A percentile compares a stretch with the other conserved stretches of the same genome.
Evolutionary conservation across 2,329 filamentous ascomycete genomes (phyloP).

Genomic region (Claviceps sp.): DNA sequence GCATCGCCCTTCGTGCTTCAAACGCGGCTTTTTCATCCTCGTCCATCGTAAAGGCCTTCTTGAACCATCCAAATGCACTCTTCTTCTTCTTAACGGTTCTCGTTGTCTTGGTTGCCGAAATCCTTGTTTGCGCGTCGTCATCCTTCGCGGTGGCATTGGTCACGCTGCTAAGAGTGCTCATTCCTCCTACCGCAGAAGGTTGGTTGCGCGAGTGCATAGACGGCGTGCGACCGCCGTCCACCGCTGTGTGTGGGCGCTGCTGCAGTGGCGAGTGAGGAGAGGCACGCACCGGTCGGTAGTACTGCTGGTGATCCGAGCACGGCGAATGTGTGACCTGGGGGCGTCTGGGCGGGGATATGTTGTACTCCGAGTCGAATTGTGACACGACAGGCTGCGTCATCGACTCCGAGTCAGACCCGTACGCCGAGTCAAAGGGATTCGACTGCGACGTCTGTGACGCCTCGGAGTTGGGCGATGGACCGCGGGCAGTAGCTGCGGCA

Average conservation of each 20-base stretch:
- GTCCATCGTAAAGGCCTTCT: constrained; percentile 52
- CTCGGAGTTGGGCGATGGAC: constrained; percentile 19
- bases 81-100: constrained; percentile 49
- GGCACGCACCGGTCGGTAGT: constrained; percentile 48
- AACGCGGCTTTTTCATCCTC: constrained; percentile 49
- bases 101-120: constrained; percentile 15
- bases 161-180: constrained; percentile 45
- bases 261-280: constrained; percentile 52
- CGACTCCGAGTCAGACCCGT: constrained; percentile 33
- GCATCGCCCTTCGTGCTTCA: constrained; percentile 38
- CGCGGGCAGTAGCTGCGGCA: constrained; percentile 10
- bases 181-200: constrained; percentile 38
- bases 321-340: constrained; percentile 19
- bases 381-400: constrained; percentile 19
- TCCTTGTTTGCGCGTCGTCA: constrained; percentile 17
- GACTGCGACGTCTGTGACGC: constrained; percentile 18
- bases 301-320: constrained; percentile 30
- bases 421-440: constrained; percentile 31
- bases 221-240: constrained; percentile 17
- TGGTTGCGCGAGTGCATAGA: constrained; percentile 31
- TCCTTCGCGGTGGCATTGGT: constrained; percentile 33
- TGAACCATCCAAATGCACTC: constrained; percentile 54
- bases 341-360: constrained; percentile 11
- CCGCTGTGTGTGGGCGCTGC: constrained; percentile 42
- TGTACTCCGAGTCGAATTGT: constrained; percentile 21